A percentile compares a stretch with the other conserved stretches of the same genome.
phyloP scores from a whole-genome alignment of 805 yeast genomes.

The Saturnispora sanitii region DNA sequence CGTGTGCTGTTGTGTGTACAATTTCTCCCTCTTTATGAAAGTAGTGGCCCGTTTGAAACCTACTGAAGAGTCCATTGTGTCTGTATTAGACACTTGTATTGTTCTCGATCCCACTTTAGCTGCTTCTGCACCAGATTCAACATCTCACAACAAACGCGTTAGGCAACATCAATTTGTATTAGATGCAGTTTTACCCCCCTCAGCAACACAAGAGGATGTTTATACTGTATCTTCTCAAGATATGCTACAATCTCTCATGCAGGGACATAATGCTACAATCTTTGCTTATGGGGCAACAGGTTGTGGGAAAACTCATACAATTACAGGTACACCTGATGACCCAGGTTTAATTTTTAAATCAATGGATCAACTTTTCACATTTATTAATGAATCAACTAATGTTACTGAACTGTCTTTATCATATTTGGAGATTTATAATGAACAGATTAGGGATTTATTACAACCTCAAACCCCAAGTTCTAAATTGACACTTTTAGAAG shows the following conservation, averaged over 20 bases:
- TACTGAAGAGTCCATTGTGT: conserved; percentile 2
- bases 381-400: conserved; percentile 44
- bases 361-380: conserved; percentile 60
- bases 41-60: conserved; percentile 3
- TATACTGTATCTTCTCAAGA: conserved; percentile 61
- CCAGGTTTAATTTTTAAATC: conserved; percentile 80
- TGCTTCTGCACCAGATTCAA: not conserved
- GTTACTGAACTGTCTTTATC: conserved; percentile 53
- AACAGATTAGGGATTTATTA: conserved; percentile 72
- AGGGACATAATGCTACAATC: conserved; percentile 83
- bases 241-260: conserved; percentile 60
- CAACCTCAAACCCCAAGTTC: conserved; percentile 36
- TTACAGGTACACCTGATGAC: conserved; percentile 58
- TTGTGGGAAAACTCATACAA: conserved; percentile 93
- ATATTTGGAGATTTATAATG: conserved; percentile 86
- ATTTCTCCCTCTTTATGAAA: too few relatives aligned
- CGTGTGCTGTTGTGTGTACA: too few relatives aligned
- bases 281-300: conserved; percentile 98
- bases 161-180: conserved; percentile 75
- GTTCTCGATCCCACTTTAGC: conserved; percentile 1
- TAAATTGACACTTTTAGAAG: conserved; percentile 56
- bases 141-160: conserved; percentile 32
- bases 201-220: conserved; percentile 55
- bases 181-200: conserved; percentile 66
- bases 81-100: conserved; percentile 10